These are phyloP conservation scores for Ustilago trichophora DNA, from an alignment of 1,284 basidiomycete genomes.

Conservation along the genomic window DNA sequence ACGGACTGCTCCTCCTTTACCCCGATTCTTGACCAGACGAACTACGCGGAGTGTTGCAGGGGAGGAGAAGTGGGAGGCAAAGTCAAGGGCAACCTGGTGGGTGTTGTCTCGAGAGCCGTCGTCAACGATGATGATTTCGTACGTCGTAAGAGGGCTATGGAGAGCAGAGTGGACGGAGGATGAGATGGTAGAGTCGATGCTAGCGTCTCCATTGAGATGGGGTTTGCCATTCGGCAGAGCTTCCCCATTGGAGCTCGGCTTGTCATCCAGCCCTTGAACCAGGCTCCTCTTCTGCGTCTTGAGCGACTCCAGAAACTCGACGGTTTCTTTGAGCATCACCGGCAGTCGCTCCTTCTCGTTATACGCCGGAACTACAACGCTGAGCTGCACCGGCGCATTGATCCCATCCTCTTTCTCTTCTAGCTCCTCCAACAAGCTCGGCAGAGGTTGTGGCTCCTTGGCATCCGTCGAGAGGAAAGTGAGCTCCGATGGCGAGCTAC, in stretches of 20 bases:
- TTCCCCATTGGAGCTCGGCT: no score
- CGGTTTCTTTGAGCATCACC: conserved; percentile 79
- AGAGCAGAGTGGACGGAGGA: conserved; percentile 15
- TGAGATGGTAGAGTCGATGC: no score
- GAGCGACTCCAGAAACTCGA: conserved; percentile 69
- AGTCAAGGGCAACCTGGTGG: conserved; percentile 73
- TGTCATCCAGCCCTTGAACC: conserved; percentile 3
- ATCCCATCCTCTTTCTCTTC: neutral
- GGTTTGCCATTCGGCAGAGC: neutral
- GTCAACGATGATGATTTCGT: conserved; percentile 85
- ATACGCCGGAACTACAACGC: conserved; percentile 86
- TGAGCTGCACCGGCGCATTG: conserved; percentile 69
- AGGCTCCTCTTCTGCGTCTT: conserved; percentile 15
- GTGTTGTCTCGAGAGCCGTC: conserved; percentile 87
- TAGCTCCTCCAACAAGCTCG: conserved; percentile 17
- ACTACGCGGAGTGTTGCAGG: conserved; percentile 78
- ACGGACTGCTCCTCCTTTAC: conserved; percentile 89
- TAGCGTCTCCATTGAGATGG: no score
- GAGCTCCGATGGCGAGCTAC: conserved; percentile 15
- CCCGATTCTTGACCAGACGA: conserved; percentile 80
- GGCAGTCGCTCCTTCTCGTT: conserved; percentile 85
- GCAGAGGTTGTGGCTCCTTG: conserved; percentile 9
- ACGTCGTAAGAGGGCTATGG: conserved; percentile 19
- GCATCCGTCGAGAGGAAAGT: conserved; percentile 9
- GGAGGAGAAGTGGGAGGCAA: no score